Conservation (phyloP, 2,329 filamentous ascomycete species). For the Botryotinia convoluta region DNA sequence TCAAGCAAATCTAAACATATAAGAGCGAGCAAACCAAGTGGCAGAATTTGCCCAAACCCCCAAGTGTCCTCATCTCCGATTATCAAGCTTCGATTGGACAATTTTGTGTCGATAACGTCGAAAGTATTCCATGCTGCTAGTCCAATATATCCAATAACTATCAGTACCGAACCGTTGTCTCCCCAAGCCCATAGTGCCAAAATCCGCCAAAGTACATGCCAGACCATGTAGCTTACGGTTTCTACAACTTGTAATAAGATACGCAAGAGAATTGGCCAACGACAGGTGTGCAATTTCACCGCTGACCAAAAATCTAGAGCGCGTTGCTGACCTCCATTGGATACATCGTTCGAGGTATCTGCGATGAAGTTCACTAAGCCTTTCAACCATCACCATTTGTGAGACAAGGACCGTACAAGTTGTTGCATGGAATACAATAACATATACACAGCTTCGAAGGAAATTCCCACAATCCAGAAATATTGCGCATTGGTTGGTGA, state of each 20-base stretch:
- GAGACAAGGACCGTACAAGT: background rate
- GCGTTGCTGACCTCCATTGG: background rate
- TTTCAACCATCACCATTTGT: background rate
- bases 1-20: conserved; percentile 23
- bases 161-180: conserved; percentile 15
- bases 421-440: conserved; percentile 8
- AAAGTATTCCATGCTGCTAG: conserved; percentile 23
- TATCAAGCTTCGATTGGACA: conserved; percentile 20
- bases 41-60: conserved; percentile 26
- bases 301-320: background rate
- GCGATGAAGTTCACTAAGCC: background rate
- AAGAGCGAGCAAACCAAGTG: conserved; percentile 21
- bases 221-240: background rate
- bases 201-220: conserved; percentile 12
- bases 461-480: conserved; percentile 23
- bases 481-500: conserved; percentile 16
- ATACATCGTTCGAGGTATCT: background rate
- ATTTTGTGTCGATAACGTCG: conserved; percentile 23
- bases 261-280: background rate
- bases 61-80: conserved; percentile 22
- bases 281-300: background rate
- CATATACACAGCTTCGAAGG: conserved; percentile 18
- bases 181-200: conserved; percentile 23
- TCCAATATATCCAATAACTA: conserved; percentile 21
- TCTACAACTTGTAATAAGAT: background rate